These are phyloP conservation scores for Metroxylon sagu DNA, from an alignment of 176 grass and related monocot species.

Conservation along the genomic window DNA sequence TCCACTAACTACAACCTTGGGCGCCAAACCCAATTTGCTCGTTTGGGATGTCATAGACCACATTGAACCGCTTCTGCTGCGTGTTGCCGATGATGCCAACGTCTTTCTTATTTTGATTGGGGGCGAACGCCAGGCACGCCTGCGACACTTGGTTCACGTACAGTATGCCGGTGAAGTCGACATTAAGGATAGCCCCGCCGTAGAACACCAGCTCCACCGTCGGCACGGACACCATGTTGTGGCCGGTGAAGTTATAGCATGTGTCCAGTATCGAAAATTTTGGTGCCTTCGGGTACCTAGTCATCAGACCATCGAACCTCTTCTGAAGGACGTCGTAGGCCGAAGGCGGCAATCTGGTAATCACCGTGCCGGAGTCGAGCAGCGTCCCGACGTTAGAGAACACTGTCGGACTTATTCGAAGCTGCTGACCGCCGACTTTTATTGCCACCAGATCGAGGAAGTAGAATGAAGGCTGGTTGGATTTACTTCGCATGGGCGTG, in stretches of 20 bases:
- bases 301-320: background rate
- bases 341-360: background rate
- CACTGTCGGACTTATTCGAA: background rate
- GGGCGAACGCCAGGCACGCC: slow-evolving; percentile 70
- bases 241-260: slow-evolving; percentile 67
- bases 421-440: background rate
- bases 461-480: background rate
- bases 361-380: slow-evolving; percentile 8
- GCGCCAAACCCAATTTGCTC: slow-evolving; percentile 56
- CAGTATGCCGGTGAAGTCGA: slow-evolving; percentile 51
- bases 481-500: background rate
- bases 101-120: slow-evolving; percentile 28
- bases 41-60: slow-evolving; percentile 63
- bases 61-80: slow-evolving; percentile 59
- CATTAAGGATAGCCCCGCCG: slow-evolving; percentile 28
- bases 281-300: slow-evolving; percentile 18
- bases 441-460: background rate
- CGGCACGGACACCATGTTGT: slow-evolving; percentile 37
- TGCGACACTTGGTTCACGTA: slow-evolving; percentile 44
- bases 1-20: slow-evolving; percentile 24
- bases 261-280: slow-evolving; percentile 62
- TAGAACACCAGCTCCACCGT: slow-evolving; percentile 46
- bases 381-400: background rate
- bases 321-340: background rate
- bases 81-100: slow-evolving; percentile 57